Evolutionary conservation across 768 basidiomycete species (phyloP), one percentile per base, ranked within the genome.

Genomic region (Lentinus brumalis): DNA sequence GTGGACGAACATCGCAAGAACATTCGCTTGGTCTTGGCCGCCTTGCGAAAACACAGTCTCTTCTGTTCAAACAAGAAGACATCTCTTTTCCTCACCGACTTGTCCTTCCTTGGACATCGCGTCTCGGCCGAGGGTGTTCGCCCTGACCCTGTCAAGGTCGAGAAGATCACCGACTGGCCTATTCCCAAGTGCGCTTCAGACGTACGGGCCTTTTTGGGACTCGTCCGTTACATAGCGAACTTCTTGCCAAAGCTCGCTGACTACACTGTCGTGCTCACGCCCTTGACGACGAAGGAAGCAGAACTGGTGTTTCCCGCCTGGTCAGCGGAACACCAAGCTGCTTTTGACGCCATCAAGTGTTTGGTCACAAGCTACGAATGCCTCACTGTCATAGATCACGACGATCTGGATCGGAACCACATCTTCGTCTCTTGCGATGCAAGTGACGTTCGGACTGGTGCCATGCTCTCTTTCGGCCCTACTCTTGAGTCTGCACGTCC

Each of bases 391-490:
- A 77, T 79, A 21, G 67, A 78, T 52, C 74, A 78, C 53, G 51
- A 69, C 2, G 56, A 72, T 9, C 65, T 66, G 16, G 69, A 67
- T 0, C 47, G 66, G 0, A 71, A 76, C 55, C 67, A 68, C 15
- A 77, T 78, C 45, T 78, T 73, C 59, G 71, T 78, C 5, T 75
- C 73, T 0, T 68, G 67, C 7, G 74, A 76, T 63, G 75, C 77
- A 0, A 71, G 69, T 45, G 68, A 76, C 32, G 50, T 21, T 3
- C 52, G 71, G 4, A 71, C 69, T 1, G 74, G 77, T 8, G 75
- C 70, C 0, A 64, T 76, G 0, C 65, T 78, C 2, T 67, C 67
- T 1, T 75, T 66, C 59, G 75, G 78, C 0, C 59, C 56, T 1
- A 67, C 71, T n/a, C 74, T 74, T 68, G 65, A 71, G 14, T 63